phyloP scores from a whole-genome alignment of 176 grass and related monocot species.

The Ensete ventricosum region DNA sequence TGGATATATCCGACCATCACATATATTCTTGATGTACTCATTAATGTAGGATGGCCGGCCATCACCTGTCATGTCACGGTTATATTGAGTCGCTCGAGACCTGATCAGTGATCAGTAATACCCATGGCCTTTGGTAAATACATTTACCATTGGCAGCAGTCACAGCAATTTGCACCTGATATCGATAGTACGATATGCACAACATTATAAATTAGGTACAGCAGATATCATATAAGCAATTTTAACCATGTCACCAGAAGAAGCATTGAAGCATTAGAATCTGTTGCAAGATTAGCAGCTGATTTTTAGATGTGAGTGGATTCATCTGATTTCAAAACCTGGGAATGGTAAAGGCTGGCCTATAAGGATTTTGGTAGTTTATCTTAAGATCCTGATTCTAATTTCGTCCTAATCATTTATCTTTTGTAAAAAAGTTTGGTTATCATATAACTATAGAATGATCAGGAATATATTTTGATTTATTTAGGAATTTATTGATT shows the following conservation, averaged over 20 bases:
- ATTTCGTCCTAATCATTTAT: too few relatives aligned
- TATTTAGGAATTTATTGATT: too few relatives aligned
- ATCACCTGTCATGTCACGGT: neutral
- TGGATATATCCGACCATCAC: too few relatives aligned
- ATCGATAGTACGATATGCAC: neutral
- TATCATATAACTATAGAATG: too few relatives aligned
- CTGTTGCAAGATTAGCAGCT: neutral
- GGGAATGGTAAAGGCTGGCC: neutral
- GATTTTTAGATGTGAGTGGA: too few relatives aligned
- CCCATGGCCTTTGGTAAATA: neutral
- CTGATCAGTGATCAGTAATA: neutral
- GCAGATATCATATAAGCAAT: neutral
- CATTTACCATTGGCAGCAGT: neutral
- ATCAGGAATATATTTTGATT: too few relatives aligned
- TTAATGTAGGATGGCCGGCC: neutral
- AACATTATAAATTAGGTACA: too few relatives aligned
- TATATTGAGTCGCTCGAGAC: neutral
- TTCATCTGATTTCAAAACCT: neutral
- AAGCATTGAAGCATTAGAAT: neutral
- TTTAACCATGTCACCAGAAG: neutral
- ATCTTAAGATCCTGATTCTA: too few relatives aligned
- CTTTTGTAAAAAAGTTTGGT: too few relatives aligned
- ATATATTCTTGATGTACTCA: neutral
- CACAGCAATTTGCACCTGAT: neutral
- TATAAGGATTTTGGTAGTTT: too few relatives aligned